phyloP scores from a whole-genome alignment of 768 basidiomycete genomes.

The Lentinula boryana region DNA sequence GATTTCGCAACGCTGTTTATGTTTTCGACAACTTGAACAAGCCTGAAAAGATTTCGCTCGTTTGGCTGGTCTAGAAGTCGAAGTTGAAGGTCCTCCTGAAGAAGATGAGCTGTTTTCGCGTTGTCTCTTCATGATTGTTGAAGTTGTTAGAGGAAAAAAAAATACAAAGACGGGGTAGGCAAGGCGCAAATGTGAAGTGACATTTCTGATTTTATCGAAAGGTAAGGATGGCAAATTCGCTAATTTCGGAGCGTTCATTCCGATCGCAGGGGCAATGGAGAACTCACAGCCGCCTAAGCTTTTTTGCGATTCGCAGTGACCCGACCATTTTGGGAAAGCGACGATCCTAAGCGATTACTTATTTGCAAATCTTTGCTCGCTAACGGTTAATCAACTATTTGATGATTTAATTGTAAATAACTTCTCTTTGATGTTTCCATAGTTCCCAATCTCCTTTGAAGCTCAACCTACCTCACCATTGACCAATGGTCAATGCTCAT shows the following conservation, averaged over 20 bases:
- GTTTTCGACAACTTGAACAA: conserved; percentile 34
- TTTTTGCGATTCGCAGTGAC: not conserved
- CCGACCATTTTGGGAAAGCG: not conserved
- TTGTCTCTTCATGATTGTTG: not conserved
- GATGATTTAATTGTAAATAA: not conserved
- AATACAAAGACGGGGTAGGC: not conserved
- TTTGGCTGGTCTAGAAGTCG: conserved; percentile 10
- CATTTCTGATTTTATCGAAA: not conserved
- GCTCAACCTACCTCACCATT: too few species aligned
- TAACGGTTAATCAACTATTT: not conserved
- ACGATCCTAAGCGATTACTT: not conserved
- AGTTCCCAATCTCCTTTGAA: not conserved
- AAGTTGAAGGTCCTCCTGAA: not conserved
- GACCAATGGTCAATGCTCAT: too few species aligned
- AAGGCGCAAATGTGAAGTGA: not conserved
- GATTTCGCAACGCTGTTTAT: conserved; percentile 40
- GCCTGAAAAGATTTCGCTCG: conserved; percentile 32
- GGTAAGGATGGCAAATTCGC: not conserved
- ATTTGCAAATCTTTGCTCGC: not conserved
- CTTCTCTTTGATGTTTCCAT: not conserved
- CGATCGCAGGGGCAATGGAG: not conserved
- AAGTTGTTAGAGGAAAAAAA: not conserved
- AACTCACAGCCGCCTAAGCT: not conserved
- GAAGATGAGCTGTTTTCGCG: not conserved
- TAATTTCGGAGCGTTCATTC: not conserved